Evolutionary conservation across 2,329 filamentous ascomycete genomes (phyloP).

Genomic region (Botrytis fragariae): DNA sequence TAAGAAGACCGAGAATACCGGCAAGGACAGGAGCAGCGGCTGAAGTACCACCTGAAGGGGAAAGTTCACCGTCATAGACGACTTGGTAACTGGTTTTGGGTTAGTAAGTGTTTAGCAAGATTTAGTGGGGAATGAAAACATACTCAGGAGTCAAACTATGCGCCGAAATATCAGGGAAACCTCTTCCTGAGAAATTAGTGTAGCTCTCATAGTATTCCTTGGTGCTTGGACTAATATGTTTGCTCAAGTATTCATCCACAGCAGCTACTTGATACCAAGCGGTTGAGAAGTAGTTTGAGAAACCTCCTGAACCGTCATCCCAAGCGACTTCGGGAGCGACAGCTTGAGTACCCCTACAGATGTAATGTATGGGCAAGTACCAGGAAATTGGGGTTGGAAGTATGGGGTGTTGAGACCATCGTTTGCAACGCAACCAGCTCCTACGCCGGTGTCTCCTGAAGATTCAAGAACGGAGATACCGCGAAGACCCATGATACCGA

Average conservation of each 20-base stretch:
- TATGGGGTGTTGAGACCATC: slow-evolving; percentile 53
- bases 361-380: slow-evolving; percentile 42
- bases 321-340: slow-evolving; percentile 41
- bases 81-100: slow-evolving; percentile 22
- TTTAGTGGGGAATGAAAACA: neutral
- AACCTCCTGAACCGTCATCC: slow-evolving; percentile 52
- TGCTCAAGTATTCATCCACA: slow-evolving; percentile 44
- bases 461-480: slow-evolving; percentile 52
- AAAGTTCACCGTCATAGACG: slow-evolving; percentile 15
- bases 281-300: slow-evolving; percentile 50
- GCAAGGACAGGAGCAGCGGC: slow-evolving; percentile 56
- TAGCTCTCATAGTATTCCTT: slow-evolving; percentile 46
- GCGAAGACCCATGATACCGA: slow-evolving; percentile 52
- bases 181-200: slow-evolving; percentile 47
- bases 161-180: slow-evolving; percentile 51
- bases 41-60: slow-evolving; percentile 47
- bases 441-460: slow-evolving; percentile 52
- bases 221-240: slow-evolving; percentile 37
- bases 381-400: slow-evolving; percentile 56
- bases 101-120: neutral
- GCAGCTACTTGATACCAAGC: slow-evolving; percentile 47
- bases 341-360: slow-evolving; percentile 32
- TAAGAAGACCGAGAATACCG: slow-evolving; percentile 57
- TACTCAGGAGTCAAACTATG: slow-evolving; percentile 27
- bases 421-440: slow-evolving; percentile 49